Base-by-base conservation (phyloP, 192 early-diverging fungal species). In the Geranomyces variabilis region DNA sequence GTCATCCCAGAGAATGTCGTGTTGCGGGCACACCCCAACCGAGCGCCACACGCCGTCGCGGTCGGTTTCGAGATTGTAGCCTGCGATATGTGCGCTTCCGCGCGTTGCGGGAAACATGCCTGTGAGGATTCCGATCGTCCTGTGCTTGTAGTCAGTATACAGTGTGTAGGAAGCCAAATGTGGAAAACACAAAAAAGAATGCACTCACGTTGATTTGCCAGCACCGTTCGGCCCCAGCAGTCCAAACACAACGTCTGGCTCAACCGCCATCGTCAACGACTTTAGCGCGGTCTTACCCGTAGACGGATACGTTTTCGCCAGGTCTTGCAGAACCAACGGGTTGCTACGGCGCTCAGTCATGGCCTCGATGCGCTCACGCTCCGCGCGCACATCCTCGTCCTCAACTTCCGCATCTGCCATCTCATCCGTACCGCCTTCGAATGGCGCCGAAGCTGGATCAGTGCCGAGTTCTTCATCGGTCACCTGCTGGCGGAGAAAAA, bases 21-120 rank as follows among this genome's bases (percentile, higher is more conserved):
- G 79, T 63, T 93, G 92, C 36, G 92, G 91, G 57, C 92, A 93
- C 24, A 93, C 82, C 26, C 91, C 92, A 58, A 91, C 90, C 57
- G 68, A 74, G 3, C 77, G 69, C 66, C 88, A 91, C 0, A 92
- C 88, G 44, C 83, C 70, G 28, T 71, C 75, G 56, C 76, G 86
- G 26, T 92, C 65, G 0, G 84, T 85, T 36, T 55, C 69, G 53
- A 89, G 68, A 67, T 92, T 80, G 64, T 75, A 90, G 0, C 88
- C 86, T 57, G 87, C 89, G 71, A 62, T 80, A 73, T 51, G 80
- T 66, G 90, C 90, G 34, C 63, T 71, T 41, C 92, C 92, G 12
- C 75, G 48, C 9, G 87, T 86, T 29, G 85, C 77, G 45, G 74
- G 77, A 62, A 90, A 91, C 24, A 92, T 63, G 8, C 91, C 91